phyloP scores from a whole-genome alignment of 1,139 yeast genomes.

The Lodderomyces beijingensis region DNA sequence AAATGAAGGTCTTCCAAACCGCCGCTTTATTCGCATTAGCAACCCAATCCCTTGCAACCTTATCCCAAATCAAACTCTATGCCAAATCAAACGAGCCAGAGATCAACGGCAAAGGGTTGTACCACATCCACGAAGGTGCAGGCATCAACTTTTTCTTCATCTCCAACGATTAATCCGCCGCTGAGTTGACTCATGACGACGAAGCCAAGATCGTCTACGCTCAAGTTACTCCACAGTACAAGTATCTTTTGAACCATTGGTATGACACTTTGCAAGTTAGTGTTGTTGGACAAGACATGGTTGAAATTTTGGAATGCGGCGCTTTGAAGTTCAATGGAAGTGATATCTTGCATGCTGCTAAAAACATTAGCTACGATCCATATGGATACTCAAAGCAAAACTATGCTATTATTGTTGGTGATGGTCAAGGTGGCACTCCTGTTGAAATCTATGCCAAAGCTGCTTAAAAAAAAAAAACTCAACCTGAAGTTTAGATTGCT shows the following conservation, averaged over 20 bases:
- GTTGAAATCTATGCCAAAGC: conserved; percentile 15
- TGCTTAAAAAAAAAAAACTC: too few relatives aligned
- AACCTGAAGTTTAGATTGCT: too few relatives aligned
- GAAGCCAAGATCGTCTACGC: conserved; percentile 2
- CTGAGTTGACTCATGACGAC: conserved; percentile 3
- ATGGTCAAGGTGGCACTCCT: conserved; percentile 17
- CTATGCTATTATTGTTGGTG: conserved; percentile 21
- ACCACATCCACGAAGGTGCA: conserved; percentile 50
- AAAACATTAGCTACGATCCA: conserved; percentile 40
- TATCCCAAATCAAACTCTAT: too few relatives aligned
- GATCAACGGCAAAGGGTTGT: conserved; percentile 26
- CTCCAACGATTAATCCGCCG: neutral
- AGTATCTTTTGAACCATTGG: conserved; percentile 1
- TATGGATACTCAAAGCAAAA: conserved; percentile 29
- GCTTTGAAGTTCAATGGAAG: conserved; percentile 27
- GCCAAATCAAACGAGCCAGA: conserved; percentile 20
- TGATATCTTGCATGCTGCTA: conserved; percentile 32
- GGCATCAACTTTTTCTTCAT: conserved; percentile 46
- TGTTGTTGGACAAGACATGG: neutral
- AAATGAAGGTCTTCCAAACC: too few relatives aligned
- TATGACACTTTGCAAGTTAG: conserved; percentile 4
- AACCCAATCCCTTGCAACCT: too few relatives aligned
- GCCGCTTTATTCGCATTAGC: too few relatives aligned
- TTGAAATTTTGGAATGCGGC: conserved; percentile 16
- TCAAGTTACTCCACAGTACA: conserved; percentile 1